Evolutionary conservation across 805 yeast species (phyloP).

Genomic region (Jamesozyma spencerorum): DNA sequence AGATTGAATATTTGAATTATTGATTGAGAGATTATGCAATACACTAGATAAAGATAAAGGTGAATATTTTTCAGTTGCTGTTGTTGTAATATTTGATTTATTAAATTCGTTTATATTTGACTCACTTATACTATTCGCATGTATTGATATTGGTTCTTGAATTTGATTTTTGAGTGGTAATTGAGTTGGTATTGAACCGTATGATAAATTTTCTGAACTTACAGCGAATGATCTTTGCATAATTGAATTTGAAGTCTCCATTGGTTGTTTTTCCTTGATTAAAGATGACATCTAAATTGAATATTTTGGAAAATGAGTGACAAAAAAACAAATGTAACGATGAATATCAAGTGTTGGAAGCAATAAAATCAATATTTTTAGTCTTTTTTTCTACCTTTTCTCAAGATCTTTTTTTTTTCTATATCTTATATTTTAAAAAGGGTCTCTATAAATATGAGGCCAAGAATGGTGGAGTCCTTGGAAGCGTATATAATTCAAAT

Average conservation of each 20-base stretch:
- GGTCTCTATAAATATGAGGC: too few relatives aligned
- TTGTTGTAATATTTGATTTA: not conserved
- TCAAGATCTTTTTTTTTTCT: too few relatives aligned
- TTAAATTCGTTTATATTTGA: slow-evolving; percentile 5
- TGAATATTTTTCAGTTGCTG: slow-evolving; percentile 1
- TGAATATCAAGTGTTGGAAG: not conserved
- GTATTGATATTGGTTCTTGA: slow-evolving; percentile 1
- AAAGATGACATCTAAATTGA: slow-evolving; percentile 2
- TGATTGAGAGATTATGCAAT: slow-evolving; percentile 13
- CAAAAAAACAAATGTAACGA: not conserved
- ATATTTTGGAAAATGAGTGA: not conserved
- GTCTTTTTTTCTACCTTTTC: too few relatives aligned
- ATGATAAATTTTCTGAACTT: slow-evolving; percentile 16
- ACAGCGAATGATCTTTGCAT: slow-evolving; percentile 16
- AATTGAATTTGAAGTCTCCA: slow-evolving; percentile 11
- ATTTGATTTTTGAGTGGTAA: slow-evolving; percentile 17
- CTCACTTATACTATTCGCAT: slow-evolving; percentile 8
- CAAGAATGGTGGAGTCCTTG: too few relatives aligned
- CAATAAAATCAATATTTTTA: too few relatives aligned
- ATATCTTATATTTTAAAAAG: too few relatives aligned
- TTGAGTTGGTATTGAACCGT: slow-evolving; percentile 14
- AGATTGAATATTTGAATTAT: not conserved
- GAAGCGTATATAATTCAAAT: too few relatives aligned
- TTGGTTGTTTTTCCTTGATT: slow-evolving; percentile 3
- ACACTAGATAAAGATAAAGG: slow-evolving; percentile 9